These are phyloP conservation scores for Melaleuca quinquenervia DNA, from an alignment of 345 rosid genomes.

Conservation along the genomic window DNA sequence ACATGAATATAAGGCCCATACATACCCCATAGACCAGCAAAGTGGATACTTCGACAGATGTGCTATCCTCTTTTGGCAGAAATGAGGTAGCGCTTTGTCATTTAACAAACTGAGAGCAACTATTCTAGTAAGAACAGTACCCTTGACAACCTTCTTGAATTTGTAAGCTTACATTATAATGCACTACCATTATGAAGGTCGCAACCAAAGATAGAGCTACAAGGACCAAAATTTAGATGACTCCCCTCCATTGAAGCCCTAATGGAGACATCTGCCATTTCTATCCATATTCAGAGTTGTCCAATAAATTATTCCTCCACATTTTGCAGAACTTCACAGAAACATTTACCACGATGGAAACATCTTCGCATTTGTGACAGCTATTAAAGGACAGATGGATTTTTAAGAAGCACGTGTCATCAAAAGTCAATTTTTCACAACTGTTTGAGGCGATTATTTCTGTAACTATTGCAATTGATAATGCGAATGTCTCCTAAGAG, in stretches of 20 bases:
- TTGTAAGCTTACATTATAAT: not conserved
- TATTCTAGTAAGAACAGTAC: not conserved
- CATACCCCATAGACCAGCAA: not conserved
- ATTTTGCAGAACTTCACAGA: not conserved
- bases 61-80: not conserved
- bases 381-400: not conserved
- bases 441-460: not conserved
- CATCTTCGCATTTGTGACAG: not conserved
- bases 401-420: not conserved
- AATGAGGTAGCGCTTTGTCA: not conserved
- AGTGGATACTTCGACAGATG: not conserved
- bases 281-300: not conserved
- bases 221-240: not conserved
- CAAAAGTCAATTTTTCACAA: not conserved
- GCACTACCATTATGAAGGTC: not conserved
- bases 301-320: not conserved
- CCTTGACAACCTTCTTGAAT: not conserved
- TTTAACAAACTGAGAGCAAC: not conserved
- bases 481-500: not conserved
- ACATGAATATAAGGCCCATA: not conserved
- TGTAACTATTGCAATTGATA: not conserved
- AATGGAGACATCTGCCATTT: not conserved
- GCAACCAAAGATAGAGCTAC: not conserved
- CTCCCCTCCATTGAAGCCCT: not conserved
- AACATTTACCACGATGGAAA: not conserved